Evolutionary conservation across 495 filamentous ascomycete species (phyloP), one percentile per base, ranked within the genome.

Genomic region (Trichocladium uniseriatum): DNA sequence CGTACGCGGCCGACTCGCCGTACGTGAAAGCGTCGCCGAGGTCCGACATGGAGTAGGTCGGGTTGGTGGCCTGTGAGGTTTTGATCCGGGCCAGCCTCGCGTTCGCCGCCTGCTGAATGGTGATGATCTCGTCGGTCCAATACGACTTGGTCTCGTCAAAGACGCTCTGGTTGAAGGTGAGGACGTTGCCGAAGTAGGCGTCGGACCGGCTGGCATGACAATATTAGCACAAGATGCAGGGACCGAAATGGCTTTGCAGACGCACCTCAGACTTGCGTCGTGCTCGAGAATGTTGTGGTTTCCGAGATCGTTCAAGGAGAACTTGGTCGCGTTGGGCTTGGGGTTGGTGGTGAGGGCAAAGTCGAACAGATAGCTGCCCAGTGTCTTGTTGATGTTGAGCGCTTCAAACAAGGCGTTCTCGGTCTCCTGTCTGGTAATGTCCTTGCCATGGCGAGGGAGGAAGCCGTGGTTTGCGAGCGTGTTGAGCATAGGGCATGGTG

Each of bases 251-350:
- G 18, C 16, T 7, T 14, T 22, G 3, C 16, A 2, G 5, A 62
- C 57, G 28, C 43, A 75, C 74, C 71, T 75, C 27, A 78, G 49
- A 47, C 72, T 76, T 6, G 60, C 74, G 55, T 78, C 75, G 40
- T 77, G 74, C 45, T 79, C 75, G 2, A 77, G 56, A 29, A 76
- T 52, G 38, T 76, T 69, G 39, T 58, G 56, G 18, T 19, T 35
- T 48, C 67, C 57, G 15, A 79, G 69, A 18, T 73, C 54, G 52
- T 75, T 58, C 22, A 80, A 63, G 6, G 67, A 63, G 55, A 78
- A 77, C 10, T 43, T 66, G 9, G 72, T 78, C 1, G 75, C 66
- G 53, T 78, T 80, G 1, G 67, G 63, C 39, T 63, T 54, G 0
- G 74, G 74, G 54, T 75, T 78, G 5, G 71, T 69, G 20, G 64